A percentile compares a stretch with the other conserved stretches of the same genome.
Conservation (phyloP, 208 protist genomes). For the Leishmania mexicana region DNA sequence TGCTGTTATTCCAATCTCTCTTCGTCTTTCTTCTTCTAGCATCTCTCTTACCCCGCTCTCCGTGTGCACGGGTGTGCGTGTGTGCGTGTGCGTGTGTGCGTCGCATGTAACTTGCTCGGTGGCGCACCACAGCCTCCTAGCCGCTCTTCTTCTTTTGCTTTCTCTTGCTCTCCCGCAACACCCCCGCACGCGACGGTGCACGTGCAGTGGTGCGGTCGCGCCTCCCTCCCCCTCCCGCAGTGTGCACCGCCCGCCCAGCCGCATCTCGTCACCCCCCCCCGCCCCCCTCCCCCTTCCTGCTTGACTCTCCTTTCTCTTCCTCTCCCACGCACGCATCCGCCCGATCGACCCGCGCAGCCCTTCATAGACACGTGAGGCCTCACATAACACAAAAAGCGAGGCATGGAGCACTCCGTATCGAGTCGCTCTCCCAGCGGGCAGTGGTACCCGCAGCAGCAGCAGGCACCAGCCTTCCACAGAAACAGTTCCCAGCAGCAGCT, state of each 20-base stretch:
- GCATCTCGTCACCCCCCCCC: neutral
- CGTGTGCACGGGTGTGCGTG: neutral
- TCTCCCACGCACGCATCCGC: neutral
- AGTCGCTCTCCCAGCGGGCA: slow-evolving; percentile 40
- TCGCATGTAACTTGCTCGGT: neutral
- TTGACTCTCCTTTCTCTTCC: neutral
- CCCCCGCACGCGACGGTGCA: neutral
- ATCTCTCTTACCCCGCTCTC: too few species aligned
- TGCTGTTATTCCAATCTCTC: neutral
- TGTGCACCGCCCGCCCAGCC: too few species aligned
- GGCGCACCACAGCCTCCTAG: neutral
- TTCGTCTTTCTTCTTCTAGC: neutral
- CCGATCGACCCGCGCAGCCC: neutral
- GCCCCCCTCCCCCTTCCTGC: neutral
- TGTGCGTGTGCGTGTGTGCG: neutral
- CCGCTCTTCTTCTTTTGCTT: neutral
- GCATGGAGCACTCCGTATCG: slow-evolving; percentile 19
- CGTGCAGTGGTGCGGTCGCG: neutral
- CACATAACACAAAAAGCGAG: neutral
- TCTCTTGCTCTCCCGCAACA: neutral
- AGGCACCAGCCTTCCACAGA: neutral
- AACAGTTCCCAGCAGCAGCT: slow-evolving; percentile 13
- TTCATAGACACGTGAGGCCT: neutral
- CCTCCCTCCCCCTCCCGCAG: too few species aligned
- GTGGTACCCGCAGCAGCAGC: slow-evolving; percentile 48